Evolutionary conservation across 1,284 basidiomycete genomes (phyloP), one percentile per base, ranked within the genome.

Genomic region (Puccinia hordei): DNA sequence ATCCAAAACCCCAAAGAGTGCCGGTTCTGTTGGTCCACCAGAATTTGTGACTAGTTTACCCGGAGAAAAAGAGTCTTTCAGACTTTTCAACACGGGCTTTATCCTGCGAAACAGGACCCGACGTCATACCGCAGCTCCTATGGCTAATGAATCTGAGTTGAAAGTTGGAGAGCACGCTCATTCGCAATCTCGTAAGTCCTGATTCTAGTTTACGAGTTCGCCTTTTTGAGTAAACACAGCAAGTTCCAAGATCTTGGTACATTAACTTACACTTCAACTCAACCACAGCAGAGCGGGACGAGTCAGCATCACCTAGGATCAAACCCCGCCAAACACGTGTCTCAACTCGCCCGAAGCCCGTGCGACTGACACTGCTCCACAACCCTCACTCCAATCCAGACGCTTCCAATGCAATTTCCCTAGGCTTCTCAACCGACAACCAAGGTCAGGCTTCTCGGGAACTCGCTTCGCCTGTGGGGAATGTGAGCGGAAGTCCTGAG

Each of bases 61-160:
- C 5, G 79, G 69, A 55, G 79, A 80, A 30, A 80, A 65, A 63
- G 79, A 73, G 27, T 80, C 72, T 22, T 73, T 80, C 63, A 80
- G 72, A n/a, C 51, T 80, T 19, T 80, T 80, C 49, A 80, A 80
- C 63, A 80, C 71, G 38, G 79, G 79, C 27, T 80, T 66, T 27
- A 80, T 80, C 35, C 38, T 80, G 35, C 79, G 71, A 10, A 51
- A 80, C 27, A 59, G 79, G 22, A 80, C 79, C 41, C 57, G 72
- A 44, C 57, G 79, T 15, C 71, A 74, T 66, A 33, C 24, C 44
- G 49, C 61, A 22, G 72, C 44, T 72, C 24, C 69, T 51, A 63
- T 61, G n/a, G 46, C 76, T 59, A 59, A 46, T 51, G 53, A 41
- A 27, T 51, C 44, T 30, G 77, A 72, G 33, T 72, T 46, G 27